A percentile compares a stretch with the other conserved stretches of the same genome.
Evolutionary conservation across 441 rosid species (phyloP).

Genomic region (Brassica hybrid): DNA sequence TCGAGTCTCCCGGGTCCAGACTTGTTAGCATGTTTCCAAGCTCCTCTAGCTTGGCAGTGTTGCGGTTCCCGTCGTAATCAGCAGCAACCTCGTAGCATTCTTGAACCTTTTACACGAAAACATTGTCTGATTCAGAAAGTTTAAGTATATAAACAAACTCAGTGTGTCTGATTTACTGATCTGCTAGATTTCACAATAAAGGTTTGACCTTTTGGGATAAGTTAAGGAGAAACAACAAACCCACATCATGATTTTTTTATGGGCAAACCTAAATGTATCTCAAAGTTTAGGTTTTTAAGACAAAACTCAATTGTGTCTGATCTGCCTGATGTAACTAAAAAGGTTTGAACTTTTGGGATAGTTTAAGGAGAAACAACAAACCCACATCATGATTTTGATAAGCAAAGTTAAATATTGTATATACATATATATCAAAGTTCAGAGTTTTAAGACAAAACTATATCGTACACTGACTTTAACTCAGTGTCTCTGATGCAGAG

Average conservation of each 20-base stretch:
- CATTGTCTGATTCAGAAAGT: neutral
- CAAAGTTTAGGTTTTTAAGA: neutral
- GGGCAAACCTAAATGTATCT: neutral
- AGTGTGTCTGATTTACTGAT: neutral
- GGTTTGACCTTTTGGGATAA: neutral
- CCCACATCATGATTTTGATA: no score
- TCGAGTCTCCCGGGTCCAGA: conserved; percentile 90
- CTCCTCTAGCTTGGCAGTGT: conserved; percentile 75
- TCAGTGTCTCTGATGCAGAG: neutral
- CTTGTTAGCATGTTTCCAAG: conserved; percentile 77
- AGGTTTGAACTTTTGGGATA: conserved; percentile 3
- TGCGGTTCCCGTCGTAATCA: conserved; percentile 84
- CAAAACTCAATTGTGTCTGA: neutral
- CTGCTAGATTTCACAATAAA: neutral
- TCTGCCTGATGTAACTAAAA: neutral
- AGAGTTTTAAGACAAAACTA: no score
- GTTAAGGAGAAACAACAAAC: conserved; percentile 18
- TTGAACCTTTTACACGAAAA: conserved; percentile 62
- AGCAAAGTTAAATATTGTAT: no score
- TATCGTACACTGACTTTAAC: neutral
- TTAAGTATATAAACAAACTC: neutral
- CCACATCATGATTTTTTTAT: neutral
- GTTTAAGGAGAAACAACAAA: conserved; percentile 32
- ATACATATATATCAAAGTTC: no score
- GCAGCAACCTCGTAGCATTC: conserved; percentile 90